phyloP scores from a whole-genome alignment of 768 basidiomycete species.

The Gautieria morchelliformis region DNA sequence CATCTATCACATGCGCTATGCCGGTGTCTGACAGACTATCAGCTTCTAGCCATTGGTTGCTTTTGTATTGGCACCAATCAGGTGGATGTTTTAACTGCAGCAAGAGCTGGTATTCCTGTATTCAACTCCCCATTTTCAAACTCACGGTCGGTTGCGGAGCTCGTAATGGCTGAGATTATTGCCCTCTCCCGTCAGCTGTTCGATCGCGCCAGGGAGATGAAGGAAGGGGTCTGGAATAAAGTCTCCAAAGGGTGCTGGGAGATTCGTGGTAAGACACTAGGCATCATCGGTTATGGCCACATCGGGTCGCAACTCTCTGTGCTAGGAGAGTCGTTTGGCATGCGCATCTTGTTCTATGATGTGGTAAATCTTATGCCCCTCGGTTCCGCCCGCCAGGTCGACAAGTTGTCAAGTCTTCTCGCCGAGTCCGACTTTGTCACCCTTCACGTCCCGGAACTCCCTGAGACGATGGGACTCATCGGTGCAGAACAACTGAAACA shows the following conservation, averaged over 20 bases:
- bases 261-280: conserved; percentile 92
- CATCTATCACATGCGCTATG: not conserved
- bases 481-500: conserved; percentile 59
- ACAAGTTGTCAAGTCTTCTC: conserved; percentile 66
- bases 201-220: conserved; percentile 83
- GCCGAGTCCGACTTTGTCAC: conserved; percentile 85
- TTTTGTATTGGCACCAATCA: conserved; percentile 99
- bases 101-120: conserved; percentile 85
- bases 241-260: conserved; percentile 99
- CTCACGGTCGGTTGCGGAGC: conserved; percentile 96
- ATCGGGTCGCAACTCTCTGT: conserved; percentile 97
- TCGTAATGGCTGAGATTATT: conserved; percentile 90
- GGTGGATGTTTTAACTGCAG: conserved; percentile 80
- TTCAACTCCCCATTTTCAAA: conserved; percentile 99
- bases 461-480: conserved; percentile 95
- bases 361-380: conserved; percentile 96
- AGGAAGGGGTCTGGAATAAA: conserved; percentile 94
- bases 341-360: conserved; percentile 93
- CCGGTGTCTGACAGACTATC: not conserved
- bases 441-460: conserved; percentile 91
- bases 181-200: conserved; percentile 89
- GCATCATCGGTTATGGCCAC: conserved; percentile 97
- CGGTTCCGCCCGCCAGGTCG: conserved; percentile 86
- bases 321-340: conserved; percentile 91
- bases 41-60: conserved; percentile 95